These are phyloP conservation scores for Hypoxylon sp. DNA, from an alignment of 2,329 filamentous ascomycete genomes.

Conservation along the genomic window DNA sequence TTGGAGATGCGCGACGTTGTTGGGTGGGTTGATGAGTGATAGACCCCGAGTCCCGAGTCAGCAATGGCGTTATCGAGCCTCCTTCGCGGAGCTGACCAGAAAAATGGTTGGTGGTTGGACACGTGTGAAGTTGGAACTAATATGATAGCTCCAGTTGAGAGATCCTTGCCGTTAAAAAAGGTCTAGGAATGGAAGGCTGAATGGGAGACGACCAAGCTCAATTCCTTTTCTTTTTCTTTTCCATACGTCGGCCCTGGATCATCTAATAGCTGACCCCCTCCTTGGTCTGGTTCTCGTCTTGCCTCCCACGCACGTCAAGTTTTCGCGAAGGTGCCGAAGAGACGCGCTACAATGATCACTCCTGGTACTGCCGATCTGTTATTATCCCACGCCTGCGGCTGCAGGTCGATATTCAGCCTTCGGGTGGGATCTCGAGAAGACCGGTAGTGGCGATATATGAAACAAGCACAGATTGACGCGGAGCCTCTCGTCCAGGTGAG, in stretches of 20 bases:
- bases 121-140: conserved; percentile 39
- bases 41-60: conserved; percentile 30
- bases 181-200: conserved; percentile 11
- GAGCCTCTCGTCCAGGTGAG: conserved; percentile 26
- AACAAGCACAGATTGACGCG: conserved; percentile 34
- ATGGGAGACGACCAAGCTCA: conserved; percentile 20
- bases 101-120: conserved; percentile 39
- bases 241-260: conserved; percentile 23
- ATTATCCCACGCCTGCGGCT: conserved; percentile 43
- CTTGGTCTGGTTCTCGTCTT: conserved; percentile 27
- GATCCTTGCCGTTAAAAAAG: conserved; percentile 25
- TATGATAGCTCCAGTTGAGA: conserved; percentile 26
- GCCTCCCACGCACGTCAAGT: conserved; percentile 25
- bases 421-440: conserved; percentile 35
- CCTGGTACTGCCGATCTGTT: conserved; percentile 38
- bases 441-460: conserved; percentile 42
- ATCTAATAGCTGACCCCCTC: conserved; percentile 30
- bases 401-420: conserved; percentile 46
- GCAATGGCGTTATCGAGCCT: conserved; percentile 37
- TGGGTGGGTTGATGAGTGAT: conserved; percentile 23
- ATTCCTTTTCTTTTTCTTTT: conserved; percentile 20
- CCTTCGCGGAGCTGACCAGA: conserved; percentile 29
- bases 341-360: conserved; percentile 29
- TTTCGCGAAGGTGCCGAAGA: conserved; percentile 40
- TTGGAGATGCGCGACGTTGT: conserved; percentile 14